Evolutionary conservation across 495 filamentous ascomycete species (phyloP).

Genomic region (Penicillium steckii): DNA sequence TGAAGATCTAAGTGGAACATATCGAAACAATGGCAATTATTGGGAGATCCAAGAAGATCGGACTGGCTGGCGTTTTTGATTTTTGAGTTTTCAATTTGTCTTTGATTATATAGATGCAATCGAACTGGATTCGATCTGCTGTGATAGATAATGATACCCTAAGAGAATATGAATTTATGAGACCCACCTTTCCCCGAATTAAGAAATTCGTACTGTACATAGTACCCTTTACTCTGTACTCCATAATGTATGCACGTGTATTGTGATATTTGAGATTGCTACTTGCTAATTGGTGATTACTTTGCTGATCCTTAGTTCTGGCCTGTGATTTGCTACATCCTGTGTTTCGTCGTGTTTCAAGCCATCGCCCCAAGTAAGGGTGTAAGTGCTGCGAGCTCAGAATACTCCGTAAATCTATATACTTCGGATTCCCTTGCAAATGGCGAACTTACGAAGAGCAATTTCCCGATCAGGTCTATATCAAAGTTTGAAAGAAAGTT

Average conservation of each 20-base stretch:
- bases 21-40: too few species aligned
- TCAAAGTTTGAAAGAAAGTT: neutral
- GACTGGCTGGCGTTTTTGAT: neutral
- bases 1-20: neutral
- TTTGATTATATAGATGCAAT: neutral
- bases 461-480: neutral
- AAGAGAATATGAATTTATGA: neutral
- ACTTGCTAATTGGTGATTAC: neutral
- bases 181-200: too few species aligned
- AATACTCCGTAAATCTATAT: too few species aligned
- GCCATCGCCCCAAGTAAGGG: neutral
- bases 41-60: too few species aligned
- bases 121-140: neutral
- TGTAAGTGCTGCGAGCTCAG: neutral
- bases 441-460: neutral
- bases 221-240: too few species aligned
- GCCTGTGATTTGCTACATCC: neutral
- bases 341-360: neutral
- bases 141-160: constrained; percentile 2
- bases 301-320: neutral
- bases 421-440: neutral
- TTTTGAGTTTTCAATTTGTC: neutral
- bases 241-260: too few species aligned
- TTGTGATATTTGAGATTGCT: neutral
- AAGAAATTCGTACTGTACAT: too few species aligned